Evolutionary conservation across 2,329 filamentous ascomycete species (phyloP), one percentile per base, ranked within the genome.

Genomic region (Pseudocercospora crystallina): DNA sequence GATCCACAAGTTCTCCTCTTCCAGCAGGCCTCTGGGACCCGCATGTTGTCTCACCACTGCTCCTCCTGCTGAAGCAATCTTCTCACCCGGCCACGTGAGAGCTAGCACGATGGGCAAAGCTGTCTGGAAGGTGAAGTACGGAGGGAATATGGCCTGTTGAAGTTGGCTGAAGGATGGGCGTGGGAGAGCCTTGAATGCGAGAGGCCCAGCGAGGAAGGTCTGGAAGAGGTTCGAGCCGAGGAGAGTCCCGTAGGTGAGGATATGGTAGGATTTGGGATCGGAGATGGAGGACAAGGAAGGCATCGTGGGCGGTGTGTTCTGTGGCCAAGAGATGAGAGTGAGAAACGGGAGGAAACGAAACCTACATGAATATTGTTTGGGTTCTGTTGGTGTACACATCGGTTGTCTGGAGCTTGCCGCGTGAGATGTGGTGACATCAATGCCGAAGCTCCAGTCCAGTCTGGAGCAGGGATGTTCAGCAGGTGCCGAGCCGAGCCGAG

Each of bases 161-260:
- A 96, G 80, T 13, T 83, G 78, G 20, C 86, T 83, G 75, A 99
- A 97, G 67, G 89, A 83, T 0, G 89, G 82, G 20, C 89, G 83
- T 20, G 89, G 83, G 33, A 96, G 83, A 9, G 82, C 80, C 65
- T 80, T 84, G 78, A 87, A 95, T 63, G 89, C 84, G 48, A 91
- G 77, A 45, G 90, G 82, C 51, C 90, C 83, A 43, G 75, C 76
- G 53, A 86, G 75, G 71, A 96, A 96, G 48, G 87, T 86, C 69
- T 97, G 90, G 73, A 90, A 97, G 69, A 96, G 80, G 34, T 90
- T 87, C 26, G 86, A 86, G 58, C 94, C 94, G 11, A 97, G 77
- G 43, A 97, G 81, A 14, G 89, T 90, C 45, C 65, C 90, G 59
- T 77, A 89, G 84, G 84, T 83, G 53, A 91, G 74, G 53, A 92